Evolutionary conservation across 2,329 filamentous ascomycete species (phyloP), one percentile per base, ranked within the genome.

Genomic region (Geosmithia putterillii): DNA sequence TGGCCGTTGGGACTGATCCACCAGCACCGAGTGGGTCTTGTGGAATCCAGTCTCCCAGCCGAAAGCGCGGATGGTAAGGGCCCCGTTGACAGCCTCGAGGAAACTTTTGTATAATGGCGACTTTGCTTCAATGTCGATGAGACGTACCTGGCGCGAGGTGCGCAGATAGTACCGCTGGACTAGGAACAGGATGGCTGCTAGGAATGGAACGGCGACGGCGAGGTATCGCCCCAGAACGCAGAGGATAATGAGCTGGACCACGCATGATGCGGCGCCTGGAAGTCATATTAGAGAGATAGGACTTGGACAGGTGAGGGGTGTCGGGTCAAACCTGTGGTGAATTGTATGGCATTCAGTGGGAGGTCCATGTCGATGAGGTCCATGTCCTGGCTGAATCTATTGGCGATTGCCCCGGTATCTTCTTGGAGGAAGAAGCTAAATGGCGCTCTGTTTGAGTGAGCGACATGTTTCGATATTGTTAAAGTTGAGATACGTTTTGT

Each of bases 71-170:
- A 76, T 65, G 1, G 67, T 74, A 0, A 59, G 49, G 0, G 75
- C 46, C 0, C 71, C 72, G 4, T 59, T 55, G 0, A 73, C 51
- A 1, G 66, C 66, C 47, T 76, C 73, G 3, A 62, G 58, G 47
- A 74, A 74, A 37, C 74, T 67, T 0, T 69, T 66, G 49, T 69
- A 73, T 1, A 75, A 57, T 1, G 69, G 67, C 1, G 64, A 62
- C 45, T 69, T 67, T 20, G 40, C 40, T 49, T 76, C 72, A 1
- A 76, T 55, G 42, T 76, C 73, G 21, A 75, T 58, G 23, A 71
- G 63, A 7, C 73, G 63, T 5, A 75, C 51, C 50, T 74, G 71
- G 0, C 70, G 66, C 0, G 70, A 73, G 1, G 72, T 75, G 2
- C 67, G 60, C 0, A 75, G 59, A 47, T 75, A 73, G 43, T 56